These are phyloP conservation scores for Xanthoconium separans DNA, from an alignment of 1,284 basidiomycete genomes.

Conservation along the genomic window DNA sequence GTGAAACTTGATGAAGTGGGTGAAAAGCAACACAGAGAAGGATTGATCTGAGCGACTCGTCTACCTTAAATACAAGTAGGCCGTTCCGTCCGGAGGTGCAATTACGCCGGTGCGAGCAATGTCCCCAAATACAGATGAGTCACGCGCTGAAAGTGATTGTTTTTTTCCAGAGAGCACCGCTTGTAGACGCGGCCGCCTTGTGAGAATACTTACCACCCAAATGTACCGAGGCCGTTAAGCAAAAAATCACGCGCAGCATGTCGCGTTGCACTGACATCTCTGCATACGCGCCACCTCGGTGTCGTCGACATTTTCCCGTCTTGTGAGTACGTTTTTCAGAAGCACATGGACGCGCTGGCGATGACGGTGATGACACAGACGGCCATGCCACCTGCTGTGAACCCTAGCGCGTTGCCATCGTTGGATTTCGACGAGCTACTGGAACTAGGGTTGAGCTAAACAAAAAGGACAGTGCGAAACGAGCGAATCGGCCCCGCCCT, in stretches of 20 bases:
- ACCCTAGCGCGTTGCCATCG: constrained; percentile 6
- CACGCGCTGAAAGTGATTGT: too few species aligned
- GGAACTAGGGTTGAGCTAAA: neutral
- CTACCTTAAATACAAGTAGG: constrained; percentile 2
- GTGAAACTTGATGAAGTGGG: neutral
- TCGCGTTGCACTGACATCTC: too few species aligned
- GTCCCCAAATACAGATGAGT: too few species aligned
- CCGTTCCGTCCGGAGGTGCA: too few species aligned
- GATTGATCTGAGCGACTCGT: neutral
- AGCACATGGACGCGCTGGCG: constrained; percentile 6
- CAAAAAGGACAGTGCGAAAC: neutral
- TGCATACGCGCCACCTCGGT: neutral
- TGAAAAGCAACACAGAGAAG: neutral
- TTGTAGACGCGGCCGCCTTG: too few species aligned
- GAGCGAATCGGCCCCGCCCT: neutral
- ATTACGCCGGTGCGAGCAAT: too few species aligned
- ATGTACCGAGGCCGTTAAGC: too few species aligned
- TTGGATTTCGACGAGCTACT: neutral
- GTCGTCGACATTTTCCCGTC: too few species aligned
- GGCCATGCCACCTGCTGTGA: neutral
- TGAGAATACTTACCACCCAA: too few species aligned
- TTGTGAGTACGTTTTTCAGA: constrained; percentile 4
- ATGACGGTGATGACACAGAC: constrained; percentile 6
- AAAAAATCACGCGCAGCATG: too few species aligned
- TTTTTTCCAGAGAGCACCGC: too few species aligned